Base-by-base conservation (phyloP, 768 basidiomycete species). In the Termitomyces sp. region DNA sequence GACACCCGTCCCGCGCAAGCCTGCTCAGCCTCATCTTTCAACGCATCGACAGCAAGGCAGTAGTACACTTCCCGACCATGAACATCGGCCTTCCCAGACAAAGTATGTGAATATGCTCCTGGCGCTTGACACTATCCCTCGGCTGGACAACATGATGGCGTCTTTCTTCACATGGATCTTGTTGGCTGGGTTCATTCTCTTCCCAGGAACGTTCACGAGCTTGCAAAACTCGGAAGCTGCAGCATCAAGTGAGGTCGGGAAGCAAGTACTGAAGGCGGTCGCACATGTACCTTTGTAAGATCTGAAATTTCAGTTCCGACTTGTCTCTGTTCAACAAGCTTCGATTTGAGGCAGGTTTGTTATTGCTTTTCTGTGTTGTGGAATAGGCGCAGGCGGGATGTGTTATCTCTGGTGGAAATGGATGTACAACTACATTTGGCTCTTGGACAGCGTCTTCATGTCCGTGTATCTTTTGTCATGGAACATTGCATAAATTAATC, bases 101-200 rank as follows among this genome's bases (percentile, higher is more conserved):
- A 77, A 76, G 34, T 86, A 86, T 63, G 76, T 85, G 62, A 80
- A 78, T 54, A 86, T 86, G 84, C 74, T 86, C 27, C 77, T 86
- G 36, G 85, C 83, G 5, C 69, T 85, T 22, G 85, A 86, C 62
- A 75, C 72, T 39, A 85, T 86, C 46, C 81, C 83, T 18, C 62
- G 68, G 4, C 22, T 79, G 44, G 74, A 80, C 66, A 83, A 84
- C 57, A 56, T 83, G 15, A 66, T 79, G n/a, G 77, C 81, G 2
- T 75, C 75, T 8, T 85, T 86, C 70, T 86, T 82, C 62, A 85
- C 81, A 9, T 86, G 85, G 85, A 77, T 86, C 56, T 64, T 86
- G 54, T 72, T 86, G 24, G 84, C 84, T 9, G 84, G 84, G 8
- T 86, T 86, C 65, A 71, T 86, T 18, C 72, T 86, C 31, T 84